Conservation (phyloP, 2,329 filamentous ascomycete species). For the Trichoderma simmonsii region DNA sequence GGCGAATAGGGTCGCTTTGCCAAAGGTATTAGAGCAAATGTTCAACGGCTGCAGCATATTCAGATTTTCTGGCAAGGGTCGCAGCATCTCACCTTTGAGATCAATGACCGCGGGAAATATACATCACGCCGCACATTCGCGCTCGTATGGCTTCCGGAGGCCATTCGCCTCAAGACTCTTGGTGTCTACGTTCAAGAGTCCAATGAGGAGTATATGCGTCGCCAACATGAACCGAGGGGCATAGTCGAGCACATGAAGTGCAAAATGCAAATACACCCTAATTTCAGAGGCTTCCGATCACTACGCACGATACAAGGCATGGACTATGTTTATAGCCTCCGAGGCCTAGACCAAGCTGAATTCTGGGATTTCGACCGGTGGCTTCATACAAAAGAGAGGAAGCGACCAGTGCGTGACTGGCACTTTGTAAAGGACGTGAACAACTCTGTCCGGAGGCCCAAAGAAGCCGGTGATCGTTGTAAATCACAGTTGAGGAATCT, state of each 20-base stretch:
- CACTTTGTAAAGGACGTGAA: slow-evolving; percentile 31
- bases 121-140: slow-evolving; percentile 39
- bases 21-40: slow-evolving; percentile 39
- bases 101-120: slow-evolving; percentile 23
- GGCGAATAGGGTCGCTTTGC: slow-evolving; percentile 50
- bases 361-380: slow-evolving; percentile 41
- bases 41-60: slow-evolving; percentile 44
- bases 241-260: slow-evolving; percentile 26
- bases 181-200: slow-evolving; percentile 42
- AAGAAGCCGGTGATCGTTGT: background rate
- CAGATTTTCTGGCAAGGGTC: slow-evolving; percentile 44
- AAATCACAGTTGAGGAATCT: slow-evolving; percentile 25
- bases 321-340: slow-evolving; percentile 43
- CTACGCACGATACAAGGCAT: slow-evolving; percentile 44
- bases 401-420: slow-evolving; percentile 28
- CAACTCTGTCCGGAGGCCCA: slow-evolving; percentile 24
- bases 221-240: slow-evolving; percentile 34
- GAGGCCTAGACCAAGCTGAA: slow-evolving; percentile 40
- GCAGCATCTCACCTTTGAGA: slow-evolving; percentile 29
- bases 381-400: background rate
- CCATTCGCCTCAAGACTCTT: slow-evolving; percentile 39
- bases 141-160: slow-evolving; percentile 36
- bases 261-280: slow-evolving; percentile 38
- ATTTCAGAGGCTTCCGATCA: slow-evolving; percentile 35
- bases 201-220: slow-evolving; percentile 29